Percentiles rank a stretch among this genome's conserved stretches.
Conservation (phyloP, 2,329 filamentous ascomycete species). For the Nannizziopsis barbatae region DNA sequence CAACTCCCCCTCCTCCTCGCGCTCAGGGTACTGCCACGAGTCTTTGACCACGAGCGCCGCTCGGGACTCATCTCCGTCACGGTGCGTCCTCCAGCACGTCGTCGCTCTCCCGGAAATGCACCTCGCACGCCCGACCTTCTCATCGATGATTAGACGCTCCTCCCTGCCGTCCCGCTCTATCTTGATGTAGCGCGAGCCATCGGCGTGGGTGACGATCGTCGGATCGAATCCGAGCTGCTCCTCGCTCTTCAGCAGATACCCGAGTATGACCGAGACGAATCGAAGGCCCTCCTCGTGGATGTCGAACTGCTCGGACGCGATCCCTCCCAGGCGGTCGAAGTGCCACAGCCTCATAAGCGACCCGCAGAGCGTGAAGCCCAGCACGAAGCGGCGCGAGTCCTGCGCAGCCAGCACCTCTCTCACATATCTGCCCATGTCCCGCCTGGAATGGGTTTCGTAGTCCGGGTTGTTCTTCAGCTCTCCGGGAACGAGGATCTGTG, state of each 20-base stretch:
- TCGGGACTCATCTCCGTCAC: slow-evolving; percentile 16
- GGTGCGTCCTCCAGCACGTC: slow-evolving; percentile 38
- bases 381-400: no score
- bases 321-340: no score
- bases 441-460: no score
- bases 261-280: slow-evolving; percentile 8
- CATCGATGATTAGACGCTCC: slow-evolving; percentile 35
- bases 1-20: slow-evolving; percentile 21
- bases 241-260: slow-evolving; percentile 28
- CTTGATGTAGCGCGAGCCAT: slow-evolving; percentile 4
- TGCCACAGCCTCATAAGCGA: no score
- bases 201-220: slow-evolving; percentile 26
- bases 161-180: slow-evolving; percentile 14
- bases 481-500: no score
- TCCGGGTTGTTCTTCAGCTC: no score
- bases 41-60: slow-evolving; percentile 15
- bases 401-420: no score
- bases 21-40: slow-evolving; percentile 23
- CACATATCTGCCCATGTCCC: no score
- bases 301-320: slow-evolving; percentile 29
- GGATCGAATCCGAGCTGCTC: slow-evolving; percentile 37
- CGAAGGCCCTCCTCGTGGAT: slow-evolving; percentile 11
- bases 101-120: slow-evolving; percentile 33
- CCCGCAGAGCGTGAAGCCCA: no score
- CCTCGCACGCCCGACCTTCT: slow-evolving; percentile 24